Evolutionary conservation across 805 yeast genomes (phyloP), one percentile per base, ranked within the genome.

Genomic region (Pichia californica): DNA sequence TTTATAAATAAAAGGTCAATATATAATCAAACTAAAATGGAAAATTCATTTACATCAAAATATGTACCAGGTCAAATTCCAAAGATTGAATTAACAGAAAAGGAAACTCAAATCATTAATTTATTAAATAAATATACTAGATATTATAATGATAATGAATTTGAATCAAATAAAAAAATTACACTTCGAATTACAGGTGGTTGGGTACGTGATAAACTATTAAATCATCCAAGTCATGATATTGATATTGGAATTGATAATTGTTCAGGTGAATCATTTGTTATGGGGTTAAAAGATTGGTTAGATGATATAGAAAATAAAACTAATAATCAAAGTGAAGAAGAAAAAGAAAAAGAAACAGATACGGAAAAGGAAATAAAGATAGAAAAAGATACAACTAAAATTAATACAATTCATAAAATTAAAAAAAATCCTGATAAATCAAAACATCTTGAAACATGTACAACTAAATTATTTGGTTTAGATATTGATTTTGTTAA

Each of bases 401-500:
- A 40, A 39, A 40, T 45, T 3, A 44, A 43, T 18, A 43, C 41
- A 27, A 47, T 51, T 16, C 95, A 89, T 58, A 85, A 82, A 45
- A 88, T 93, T 49, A 88, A 85, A 48, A 81, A 81, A 59, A 93
- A 94, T 62, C 99, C 99, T 0, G 97, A 86, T 50, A 91, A 89
- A 61, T 84, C 95, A 2, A 94, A 93, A 65, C 99, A 93, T 67
- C 67, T 93, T 53, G 99, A 93, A 55, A 94, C 99, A 1, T 94
- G 97, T 33, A 93, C 97, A 3, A 88, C 96, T 1, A 84, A 80
- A 55, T 63, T 93, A 10, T 86, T 74, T 56, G 94, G 81, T 1
- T 60, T 83, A n/a, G 96, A 88, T 55, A 77, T 93, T 41, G 99
- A 93, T 65, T 88, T 93, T 59, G 99, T 94, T 40, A 91, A 91